Percentiles rank a stretch among this genome's conserved stretches.
These are phyloP conservation scores for Chlorella sp. DNA, from an alignment of 139 green algal genomes.

Conservation along the genomic window DNA sequence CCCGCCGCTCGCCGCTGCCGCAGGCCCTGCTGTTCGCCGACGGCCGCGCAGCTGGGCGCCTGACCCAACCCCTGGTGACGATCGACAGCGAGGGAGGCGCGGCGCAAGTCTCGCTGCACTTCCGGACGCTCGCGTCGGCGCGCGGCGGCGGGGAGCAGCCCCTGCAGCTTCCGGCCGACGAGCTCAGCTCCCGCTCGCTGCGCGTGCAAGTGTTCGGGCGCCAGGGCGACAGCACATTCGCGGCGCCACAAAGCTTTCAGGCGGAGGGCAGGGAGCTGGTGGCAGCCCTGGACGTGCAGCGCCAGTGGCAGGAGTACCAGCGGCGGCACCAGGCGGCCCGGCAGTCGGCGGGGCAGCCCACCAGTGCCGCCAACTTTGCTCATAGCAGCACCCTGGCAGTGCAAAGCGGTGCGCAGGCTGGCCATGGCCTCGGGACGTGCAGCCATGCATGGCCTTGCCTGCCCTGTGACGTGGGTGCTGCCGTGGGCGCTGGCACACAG, in stretches of 20 bases:
- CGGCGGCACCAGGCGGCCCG: constrained; percentile 15
- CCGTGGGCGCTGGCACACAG: neutral
- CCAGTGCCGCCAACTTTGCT: constrained; percentile 21
- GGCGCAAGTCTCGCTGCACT: constrained; percentile 8
- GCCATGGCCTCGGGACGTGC: neutral
- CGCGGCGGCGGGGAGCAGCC: neutral
- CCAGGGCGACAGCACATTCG: neutral
- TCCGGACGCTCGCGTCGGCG: neutral
- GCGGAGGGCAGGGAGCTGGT: neutral
- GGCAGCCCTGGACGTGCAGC: constrained; percentile 9
- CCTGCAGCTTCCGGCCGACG: constrained; percentile 12
- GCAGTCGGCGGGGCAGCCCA: neutral
- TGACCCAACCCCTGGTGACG: no score
- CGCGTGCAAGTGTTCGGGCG: constrained; percentile 27
- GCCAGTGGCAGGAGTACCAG: constrained; percentile 29
- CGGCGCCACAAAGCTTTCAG: neutral
- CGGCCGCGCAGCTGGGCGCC: no score
- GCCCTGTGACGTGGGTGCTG: neutral
- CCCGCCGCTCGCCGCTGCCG: no score
- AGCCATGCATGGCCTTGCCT: no score
- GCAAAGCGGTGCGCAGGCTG: constrained; percentile 5
- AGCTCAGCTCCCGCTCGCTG: neutral
- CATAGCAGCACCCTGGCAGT: constrained; percentile 31
- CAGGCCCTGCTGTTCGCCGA: no score
- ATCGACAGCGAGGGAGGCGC: neutral